Conservation (phyloP, 2,329 filamentous ascomycete species). For the Pseudogymnoascus sp. region DNA sequence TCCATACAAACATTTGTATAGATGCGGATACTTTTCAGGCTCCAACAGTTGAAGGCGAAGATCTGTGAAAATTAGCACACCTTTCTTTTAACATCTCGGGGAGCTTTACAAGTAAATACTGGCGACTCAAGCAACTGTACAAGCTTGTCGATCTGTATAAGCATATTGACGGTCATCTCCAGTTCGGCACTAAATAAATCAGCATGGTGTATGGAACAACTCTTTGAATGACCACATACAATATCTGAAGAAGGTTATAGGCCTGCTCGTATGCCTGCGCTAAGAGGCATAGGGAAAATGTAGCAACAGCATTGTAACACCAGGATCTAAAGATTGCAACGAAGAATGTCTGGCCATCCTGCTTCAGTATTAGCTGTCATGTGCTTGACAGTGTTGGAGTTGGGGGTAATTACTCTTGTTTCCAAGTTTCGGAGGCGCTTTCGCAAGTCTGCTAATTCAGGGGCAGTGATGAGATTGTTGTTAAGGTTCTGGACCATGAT, state of each 20-base stretch:
- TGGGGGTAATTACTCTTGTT: conserved; percentile 50
- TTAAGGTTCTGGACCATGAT: conserved; percentile 99
- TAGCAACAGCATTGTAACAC: conserved; percentile 98
- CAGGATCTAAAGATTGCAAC: conserved; percentile 90
- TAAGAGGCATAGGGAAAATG: conserved; percentile 88
- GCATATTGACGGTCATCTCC: conserved; percentile 97
- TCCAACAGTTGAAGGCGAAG: conserved; percentile 90
- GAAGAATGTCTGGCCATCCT: conserved; percentile 94
- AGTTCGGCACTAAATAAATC: conserved; percentile 65
- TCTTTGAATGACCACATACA: conserved; percentile 46
- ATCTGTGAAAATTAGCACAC: conserved; percentile 45
- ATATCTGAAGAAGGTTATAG: conserved; percentile 90
- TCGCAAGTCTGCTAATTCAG: conserved; percentile 81
- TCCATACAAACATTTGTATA: conserved; percentile 97
- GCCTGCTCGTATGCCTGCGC: conserved; percentile 98
- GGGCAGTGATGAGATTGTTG: conserved; percentile 96
- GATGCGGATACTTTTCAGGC: conserved; percentile 85
- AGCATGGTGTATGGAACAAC: conserved; percentile 13
- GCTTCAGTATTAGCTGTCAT: conserved; percentile 14
- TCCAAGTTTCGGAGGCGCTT: conserved; percentile 87
- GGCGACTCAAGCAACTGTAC: conserved; percentile 95
- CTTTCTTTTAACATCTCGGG: background rate
- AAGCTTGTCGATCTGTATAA: conserved; percentile 97
- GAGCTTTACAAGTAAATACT: conserved; percentile 83
- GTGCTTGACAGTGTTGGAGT: background rate